phyloP scores from a whole-genome alignment of 1,284 basidiomycete species.

The Marasmius oreades region DNA sequence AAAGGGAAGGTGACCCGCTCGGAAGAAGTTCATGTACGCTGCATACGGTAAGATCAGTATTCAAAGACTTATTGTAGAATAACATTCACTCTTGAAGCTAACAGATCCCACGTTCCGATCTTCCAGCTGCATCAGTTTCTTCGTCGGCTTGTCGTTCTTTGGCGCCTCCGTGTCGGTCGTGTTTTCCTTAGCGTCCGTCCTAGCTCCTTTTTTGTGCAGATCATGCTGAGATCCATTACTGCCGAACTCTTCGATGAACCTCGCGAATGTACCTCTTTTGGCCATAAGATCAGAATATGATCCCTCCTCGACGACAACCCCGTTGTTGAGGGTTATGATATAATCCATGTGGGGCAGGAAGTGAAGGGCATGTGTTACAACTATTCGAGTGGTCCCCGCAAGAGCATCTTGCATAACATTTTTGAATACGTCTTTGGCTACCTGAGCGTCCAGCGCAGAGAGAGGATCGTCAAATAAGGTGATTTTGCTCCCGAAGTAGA shows the following conservation, averaged over 20 bases:
- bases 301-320: conserved; percentile 72
- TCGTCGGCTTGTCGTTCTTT: conserved; percentile 33
- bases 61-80: neutral
- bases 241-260: conserved; percentile 66
- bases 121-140: conserved; percentile 60
- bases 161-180: conserved; percentile 17
- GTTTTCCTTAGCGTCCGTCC: conserved; percentile 28
- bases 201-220: conserved; percentile 25
- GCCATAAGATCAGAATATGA: conserved; percentile 68
- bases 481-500: conserved; percentile 84
- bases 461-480: conserved; percentile 58
- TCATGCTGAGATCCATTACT: conserved; percentile 32
- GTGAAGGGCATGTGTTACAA: conserved; percentile 82
- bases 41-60: neutral
- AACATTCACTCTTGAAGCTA: conserved; percentile 22
- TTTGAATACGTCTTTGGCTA: conserved; percentile 82
- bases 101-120: conserved; percentile 62
- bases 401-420: conserved; percentile 69
- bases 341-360: conserved; percentile 80
- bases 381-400: conserved; percentile 71
- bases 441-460: conserved; percentile 80
- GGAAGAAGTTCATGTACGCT: conserved; percentile 51
- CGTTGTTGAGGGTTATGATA: conserved; percentile 67
- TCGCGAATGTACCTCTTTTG: conserved; percentile 65
- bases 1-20: conserved; percentile 50